A percentile compares a stretch with the other conserved stretches of the same genome.
phyloP scores from a whole-genome alignment of 306 rosid genomes.

The Lathyrus sativus region DNA sequence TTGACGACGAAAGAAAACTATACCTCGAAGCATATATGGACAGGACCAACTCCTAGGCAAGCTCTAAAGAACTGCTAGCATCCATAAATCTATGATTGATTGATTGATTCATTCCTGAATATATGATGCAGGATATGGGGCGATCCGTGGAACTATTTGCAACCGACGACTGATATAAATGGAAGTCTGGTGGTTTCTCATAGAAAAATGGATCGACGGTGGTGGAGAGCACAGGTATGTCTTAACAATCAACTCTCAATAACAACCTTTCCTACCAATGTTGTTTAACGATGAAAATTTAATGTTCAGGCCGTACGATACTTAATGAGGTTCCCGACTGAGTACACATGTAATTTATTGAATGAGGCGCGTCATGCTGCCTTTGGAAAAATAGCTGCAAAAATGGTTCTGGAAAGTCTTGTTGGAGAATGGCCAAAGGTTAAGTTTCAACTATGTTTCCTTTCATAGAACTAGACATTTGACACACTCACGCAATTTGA shows the following conservation, averaged over 20 bases:
- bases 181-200: slow-evolving; percentile 79
- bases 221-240: slow-evolving; percentile 96
- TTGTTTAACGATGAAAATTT: background rate
- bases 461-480: background rate
- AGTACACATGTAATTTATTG: slow-evolving; percentile 70
- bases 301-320: slow-evolving; percentile 73
- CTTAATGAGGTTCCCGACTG: slow-evolving; percentile 77
- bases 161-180: slow-evolving; percentile 88
- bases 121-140: slow-evolving; percentile 72
- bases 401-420: slow-evolving; percentile 56
- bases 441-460: slow-evolving; percentile 27
- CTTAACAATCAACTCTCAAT: slow-evolving; percentile 6
- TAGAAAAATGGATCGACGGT: slow-evolving; percentile 83
- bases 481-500: background rate
- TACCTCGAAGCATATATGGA: slow-evolving; percentile 78
- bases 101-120: slow-evolving; percentile 23
- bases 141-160: slow-evolving; percentile 84
- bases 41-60: slow-evolving; percentile 81
- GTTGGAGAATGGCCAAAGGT: slow-evolving; percentile 68
- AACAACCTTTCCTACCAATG: slow-evolving; percentile 1
- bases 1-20: slow-evolving; percentile 74
- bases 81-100: slow-evolving; percentile 26
- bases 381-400: slow-evolving; percentile 78
- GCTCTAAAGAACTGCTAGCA: slow-evolving; percentile 30
- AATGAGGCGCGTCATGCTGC: slow-evolving; percentile 78